A percentile compares a stretch with the other conserved stretches of the same genome.
Evolutionary conservation across 1,284 basidiomycete genomes (phyloP).

Genomic region (Pterulicium gracile): DNA sequence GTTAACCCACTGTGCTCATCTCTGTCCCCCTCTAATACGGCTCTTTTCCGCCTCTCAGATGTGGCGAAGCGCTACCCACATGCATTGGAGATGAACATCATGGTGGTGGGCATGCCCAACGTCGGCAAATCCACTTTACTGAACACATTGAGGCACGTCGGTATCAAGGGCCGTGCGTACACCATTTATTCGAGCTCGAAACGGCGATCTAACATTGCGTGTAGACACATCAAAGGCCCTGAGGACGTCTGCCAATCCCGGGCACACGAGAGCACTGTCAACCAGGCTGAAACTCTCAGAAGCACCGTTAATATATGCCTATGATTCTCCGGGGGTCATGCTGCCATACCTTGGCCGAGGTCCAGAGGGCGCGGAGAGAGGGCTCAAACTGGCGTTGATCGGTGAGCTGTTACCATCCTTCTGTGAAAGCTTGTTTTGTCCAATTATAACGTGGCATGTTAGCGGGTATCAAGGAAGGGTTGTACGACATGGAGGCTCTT

Average conservation of each 20-base stretch:
- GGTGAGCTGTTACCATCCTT: conserved; percentile 41
- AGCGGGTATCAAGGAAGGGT: conserved; percentile 92
- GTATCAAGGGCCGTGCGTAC: conserved; percentile 73
- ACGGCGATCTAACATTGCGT: not conserved
- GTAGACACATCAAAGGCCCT: conserved; percentile 74
- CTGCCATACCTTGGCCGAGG: conserved; percentile 90
- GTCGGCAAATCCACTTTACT: conserved; percentile 95
- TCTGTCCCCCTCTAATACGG: not conserved
- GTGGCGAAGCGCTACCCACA: conserved; percentile 60
- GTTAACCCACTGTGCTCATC: conserved; percentile 21
- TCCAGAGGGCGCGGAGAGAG: conserved; percentile 76
- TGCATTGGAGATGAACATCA: conserved; percentile 69
- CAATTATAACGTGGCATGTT: conserved; percentile 9
- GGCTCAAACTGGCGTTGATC: conserved; percentile 87
- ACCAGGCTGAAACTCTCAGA: conserved; percentile 74
- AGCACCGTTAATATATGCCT: conserved; percentile 83
- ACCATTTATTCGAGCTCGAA: conserved; percentile 1
- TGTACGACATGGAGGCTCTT: conserved; percentile 80
- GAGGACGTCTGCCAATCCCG: conserved; percentile 82
- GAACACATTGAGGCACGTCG: conserved; percentile 84
- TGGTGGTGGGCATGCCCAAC: conserved; percentile 97
- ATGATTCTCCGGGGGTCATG: conserved; percentile 97
- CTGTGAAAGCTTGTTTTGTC: conserved; percentile 2
- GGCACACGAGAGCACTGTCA: conserved; percentile 76
- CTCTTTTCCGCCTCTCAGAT: conserved; percentile 26